Evolutionary conservation across 179 eudicot species (phyloP).

Genomic region (Camellia oleifera): DNA sequence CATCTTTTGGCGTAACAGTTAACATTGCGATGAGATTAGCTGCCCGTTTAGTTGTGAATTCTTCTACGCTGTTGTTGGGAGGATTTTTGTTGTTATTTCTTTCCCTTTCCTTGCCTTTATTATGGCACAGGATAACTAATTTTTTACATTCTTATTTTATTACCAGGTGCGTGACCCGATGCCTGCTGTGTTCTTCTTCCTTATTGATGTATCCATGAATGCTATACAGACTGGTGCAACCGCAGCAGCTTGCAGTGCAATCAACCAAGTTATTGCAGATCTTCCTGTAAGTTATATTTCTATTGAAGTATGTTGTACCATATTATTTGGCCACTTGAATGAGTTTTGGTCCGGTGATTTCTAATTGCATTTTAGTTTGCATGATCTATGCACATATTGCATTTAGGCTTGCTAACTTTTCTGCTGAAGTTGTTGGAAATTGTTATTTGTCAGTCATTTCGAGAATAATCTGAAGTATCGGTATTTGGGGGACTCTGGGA

Average conservation of each 20-base stretch:
- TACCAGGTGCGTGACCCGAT: conserved; percentile 90
- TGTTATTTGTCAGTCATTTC: background rate
- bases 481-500: background rate
- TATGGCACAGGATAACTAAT: background rate
- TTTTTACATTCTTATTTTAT: conserved; percentile 14
- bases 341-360: conserved; percentile 3
- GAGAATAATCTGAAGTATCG: background rate
- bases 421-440: background rate
- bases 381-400: background rate
- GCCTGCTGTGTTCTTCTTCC: conserved; percentile 94
- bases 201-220: conserved; percentile 87
- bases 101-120: background rate
- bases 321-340: background rate
- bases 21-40: conserved; percentile 1
- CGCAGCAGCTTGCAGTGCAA: conserved; percentile 94
- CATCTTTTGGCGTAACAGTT: conserved; percentile 6
- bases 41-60: conserved; percentile 9
- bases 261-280: conserved; percentile 85
- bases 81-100: background rate
- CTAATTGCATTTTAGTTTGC: background rate
- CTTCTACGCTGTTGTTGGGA: background rate
- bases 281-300: conserved; percentile 71
- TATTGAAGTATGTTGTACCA: background rate
- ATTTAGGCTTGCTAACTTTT: background rate
- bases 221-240: conserved; percentile 97